phyloP scores from a whole-genome alignment of 805 yeast species.

The Saccharomycopsis schoenii region DNA sequence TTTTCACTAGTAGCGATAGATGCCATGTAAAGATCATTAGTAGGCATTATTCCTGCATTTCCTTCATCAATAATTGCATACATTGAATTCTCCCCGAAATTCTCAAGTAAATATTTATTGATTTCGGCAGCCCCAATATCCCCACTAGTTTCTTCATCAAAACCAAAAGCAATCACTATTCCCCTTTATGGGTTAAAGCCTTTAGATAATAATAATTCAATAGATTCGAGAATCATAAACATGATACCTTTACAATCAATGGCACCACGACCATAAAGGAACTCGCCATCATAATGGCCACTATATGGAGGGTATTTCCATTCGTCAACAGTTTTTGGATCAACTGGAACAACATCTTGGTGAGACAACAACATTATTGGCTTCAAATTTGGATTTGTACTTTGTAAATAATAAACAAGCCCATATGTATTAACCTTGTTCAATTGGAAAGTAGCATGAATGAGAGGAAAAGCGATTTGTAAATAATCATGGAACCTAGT shows the following conservation, averaged over 20 bases:
- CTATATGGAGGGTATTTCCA: slow-evolving; percentile 65
- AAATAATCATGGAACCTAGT: slow-evolving; percentile 43
- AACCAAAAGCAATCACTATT: slow-evolving; percentile 57
- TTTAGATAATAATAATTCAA: slow-evolving; percentile 41
- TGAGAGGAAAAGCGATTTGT: slow-evolving; percentile 43
- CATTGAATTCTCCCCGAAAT: slow-evolving; percentile 52
- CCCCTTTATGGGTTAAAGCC: slow-evolving; percentile 53
- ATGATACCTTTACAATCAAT: slow-evolving; percentile 66
- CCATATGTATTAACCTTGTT: slow-evolving; percentile 53
- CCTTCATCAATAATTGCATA: slow-evolving; percentile 68
- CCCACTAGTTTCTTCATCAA: slow-evolving; percentile 72
- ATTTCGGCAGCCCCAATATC: slow-evolving; percentile 48
- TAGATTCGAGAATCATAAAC: slow-evolving; percentile 55
- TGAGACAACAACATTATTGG: slow-evolving; percentile 69
- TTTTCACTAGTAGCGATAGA: slow-evolving; percentile 52
- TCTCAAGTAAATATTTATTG: slow-evolving; percentile 35
- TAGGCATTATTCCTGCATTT: slow-evolving; percentile 29
- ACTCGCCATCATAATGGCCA: slow-evolving; percentile 56
- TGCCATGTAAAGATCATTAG: slow-evolving; percentile 42
- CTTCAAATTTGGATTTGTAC: slow-evolving; percentile 38
- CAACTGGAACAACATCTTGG: slow-evolving; percentile 75
- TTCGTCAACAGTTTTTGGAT: slow-evolving; percentile 38
- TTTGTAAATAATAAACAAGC: slow-evolving; percentile 44
- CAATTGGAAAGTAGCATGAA: slow-evolving; percentile 38
- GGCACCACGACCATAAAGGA: slow-evolving; percentile 70